Evolutionary conservation across 306 rosid species (phyloP).

Genomic region (Cucurbita ficifolia): DNA sequence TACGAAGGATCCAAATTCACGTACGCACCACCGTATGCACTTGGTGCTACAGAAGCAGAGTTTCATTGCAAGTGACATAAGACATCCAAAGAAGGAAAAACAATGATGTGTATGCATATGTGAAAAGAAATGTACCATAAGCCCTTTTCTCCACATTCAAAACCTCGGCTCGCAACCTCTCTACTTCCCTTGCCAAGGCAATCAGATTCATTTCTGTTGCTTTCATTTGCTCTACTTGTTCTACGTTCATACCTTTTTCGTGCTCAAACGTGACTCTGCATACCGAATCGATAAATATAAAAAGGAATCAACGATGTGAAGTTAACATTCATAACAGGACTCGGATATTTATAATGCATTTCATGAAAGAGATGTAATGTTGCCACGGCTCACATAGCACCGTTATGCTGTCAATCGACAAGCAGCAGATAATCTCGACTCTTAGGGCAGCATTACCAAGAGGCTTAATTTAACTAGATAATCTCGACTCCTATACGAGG

Average conservation of each 20-base stretch:
- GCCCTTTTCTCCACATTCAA: conserved; percentile 44
- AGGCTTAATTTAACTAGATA: not conserved
- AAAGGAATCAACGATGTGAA: conserved; percentile 10
- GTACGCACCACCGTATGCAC: conserved; percentile 18
- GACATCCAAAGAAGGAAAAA: not conserved
- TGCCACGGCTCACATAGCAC: not conserved
- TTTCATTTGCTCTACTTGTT: conserved; percentile 57
- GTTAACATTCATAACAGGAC: not conserved
- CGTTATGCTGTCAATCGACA: not conserved
- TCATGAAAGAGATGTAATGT: not conserved
- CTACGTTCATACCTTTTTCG: conserved; percentile 55
- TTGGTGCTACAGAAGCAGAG: conserved; percentile 28
- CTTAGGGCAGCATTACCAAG: not conserved
- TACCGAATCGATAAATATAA: conserved; percentile 5
- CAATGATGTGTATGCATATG: not conserved
- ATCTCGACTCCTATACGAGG: not conserved
- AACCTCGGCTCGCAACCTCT: conserved; percentile 49
- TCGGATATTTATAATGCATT: not conserved
- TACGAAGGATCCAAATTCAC: conserved; percentile 7
- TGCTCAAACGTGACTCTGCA: conserved; percentile 49
- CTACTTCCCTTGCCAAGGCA: conserved; percentile 70
- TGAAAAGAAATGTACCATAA: conserved; percentile 35
- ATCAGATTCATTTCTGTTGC: conserved; percentile 64
- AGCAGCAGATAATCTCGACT: not conserved
- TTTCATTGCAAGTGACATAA: conserved; percentile 11